These are phyloP conservation scores for Dryas drummondii DNA, from an alignment of 306 rosid species.

Conservation along the genomic window DNA sequence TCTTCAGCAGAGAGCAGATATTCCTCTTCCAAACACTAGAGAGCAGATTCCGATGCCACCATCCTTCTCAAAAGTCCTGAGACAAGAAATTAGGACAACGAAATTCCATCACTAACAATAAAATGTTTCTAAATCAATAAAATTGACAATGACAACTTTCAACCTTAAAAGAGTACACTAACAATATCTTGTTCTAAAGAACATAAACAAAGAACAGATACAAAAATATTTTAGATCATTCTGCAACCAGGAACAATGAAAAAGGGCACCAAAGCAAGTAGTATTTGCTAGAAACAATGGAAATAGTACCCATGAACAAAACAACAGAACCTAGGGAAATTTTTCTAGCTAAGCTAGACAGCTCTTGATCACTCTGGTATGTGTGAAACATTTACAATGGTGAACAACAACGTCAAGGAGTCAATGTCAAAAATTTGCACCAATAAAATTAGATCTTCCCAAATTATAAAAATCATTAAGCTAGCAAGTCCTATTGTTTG, in stretches of 20 bases:
- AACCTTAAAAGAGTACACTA: background rate
- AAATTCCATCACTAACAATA: background rate
- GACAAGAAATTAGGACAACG: conserved; percentile 12
- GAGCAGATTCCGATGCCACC: conserved; percentile 10
- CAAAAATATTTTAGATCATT: background rate
- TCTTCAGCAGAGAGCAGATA: conserved; percentile 5
- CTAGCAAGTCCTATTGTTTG: background rate
- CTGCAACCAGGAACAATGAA: background rate
- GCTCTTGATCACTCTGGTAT: background rate
- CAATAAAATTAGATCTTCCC: background rate
- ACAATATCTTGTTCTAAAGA: background rate
- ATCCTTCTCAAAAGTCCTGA: conserved; percentile 29
- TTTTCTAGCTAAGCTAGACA: background rate
- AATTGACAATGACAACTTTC: too few species aligned
- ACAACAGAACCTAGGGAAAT: background rate
- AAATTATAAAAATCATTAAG: background rate
- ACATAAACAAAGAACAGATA: background rate
- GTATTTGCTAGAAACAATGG: background rate
- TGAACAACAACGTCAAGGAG: background rate
- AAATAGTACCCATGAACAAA: background rate
- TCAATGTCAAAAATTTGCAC: background rate
- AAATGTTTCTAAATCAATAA: background rate
- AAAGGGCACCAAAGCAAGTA: background rate
- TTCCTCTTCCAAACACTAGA: conserved; percentile 29
- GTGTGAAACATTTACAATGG: background rate